Base-by-base conservation (phyloP, 495 filamentous ascomycete species). In the Penicillium waksmanii region DNA sequence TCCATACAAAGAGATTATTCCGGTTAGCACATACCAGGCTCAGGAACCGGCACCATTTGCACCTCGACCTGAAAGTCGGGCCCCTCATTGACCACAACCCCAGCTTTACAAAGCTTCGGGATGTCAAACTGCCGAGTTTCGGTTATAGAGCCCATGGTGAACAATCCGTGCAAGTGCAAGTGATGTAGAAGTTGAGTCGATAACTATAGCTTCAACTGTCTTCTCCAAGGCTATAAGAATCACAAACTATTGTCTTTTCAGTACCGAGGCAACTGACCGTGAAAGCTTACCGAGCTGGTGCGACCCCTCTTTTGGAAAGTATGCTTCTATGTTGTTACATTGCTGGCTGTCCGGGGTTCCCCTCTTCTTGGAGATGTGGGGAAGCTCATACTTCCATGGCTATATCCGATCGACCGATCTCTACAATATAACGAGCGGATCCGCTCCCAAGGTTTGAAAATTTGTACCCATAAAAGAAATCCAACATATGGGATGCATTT, bases 61-160 rank as follows among this genome's bases (percentile, higher is more conserved):
- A 85, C 77, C 59, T 80, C 77, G 50, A 84, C 72, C 23, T 65
- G 68, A 64, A 84, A 85, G 54, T 82, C 63, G 0, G 83, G 78
- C 3, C 83, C 83, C 56, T 81, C 78, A 57, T 84, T 82, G 35
- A 81, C 68, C 1, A 84, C 80, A 3, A 84, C 80, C 7, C 78
- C 82, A 0, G 80, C 83, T 58, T 82, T 83, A 63, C 83, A 82
- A 67, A 75, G 66, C 17, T 78, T 78, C 3, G 82, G 83, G 43
- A 85, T 81, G 1, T 80, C 72, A 51, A 58, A 60, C 5, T 60
- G 52, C 18, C 18, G 47, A 2, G 18, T 46, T 7, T 56, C 53
- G 23, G 25, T 48, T 31, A 34, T 23, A 8, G 53, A 52, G 21
- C 49, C 53, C 58, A 61, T 61, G 9, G 13, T 48, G 44, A 8